A percentile compares a stretch with the other conserved stretches of the same genome.
phyloP scores from a whole-genome alignment of 2,329 filamentous ascomycete species.

The Coniochaeta ligniaria region DNA sequence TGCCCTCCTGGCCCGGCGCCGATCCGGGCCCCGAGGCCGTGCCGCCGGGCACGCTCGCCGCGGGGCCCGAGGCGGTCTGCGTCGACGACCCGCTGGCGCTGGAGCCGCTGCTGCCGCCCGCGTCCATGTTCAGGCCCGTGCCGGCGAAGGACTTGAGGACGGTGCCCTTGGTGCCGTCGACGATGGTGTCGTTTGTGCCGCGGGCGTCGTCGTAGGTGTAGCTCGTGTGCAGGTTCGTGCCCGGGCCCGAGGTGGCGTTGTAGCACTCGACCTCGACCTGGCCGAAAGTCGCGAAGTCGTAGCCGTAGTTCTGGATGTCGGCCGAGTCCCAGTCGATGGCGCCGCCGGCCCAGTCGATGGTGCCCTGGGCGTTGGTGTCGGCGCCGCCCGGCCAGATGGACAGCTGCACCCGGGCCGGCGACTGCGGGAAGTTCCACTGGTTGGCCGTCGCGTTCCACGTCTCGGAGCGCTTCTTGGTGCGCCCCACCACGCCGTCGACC shows the following conservation, averaged over 20 bases:
- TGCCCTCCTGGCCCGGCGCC: slow-evolving; percentile 13
- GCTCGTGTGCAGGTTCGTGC: slow-evolving; percentile 59
- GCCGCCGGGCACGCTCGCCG: slow-evolving; percentile 21
- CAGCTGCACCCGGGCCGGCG: slow-evolving; percentile 81
- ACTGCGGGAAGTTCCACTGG: slow-evolving; percentile 84
- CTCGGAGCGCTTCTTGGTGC: slow-evolving; percentile 65
- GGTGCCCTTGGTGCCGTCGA: slow-evolving; percentile 67
- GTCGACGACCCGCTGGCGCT: slow-evolving; percentile 7
- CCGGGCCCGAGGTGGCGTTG: slow-evolving; percentile 53
- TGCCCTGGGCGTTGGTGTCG: slow-evolving; percentile 70
- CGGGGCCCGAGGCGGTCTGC: slow-evolving; percentile 4
- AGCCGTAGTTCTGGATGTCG: slow-evolving; percentile 76
- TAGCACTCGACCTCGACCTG: slow-evolving; percentile 84
- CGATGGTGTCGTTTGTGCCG: slow-evolving; percentile 70
- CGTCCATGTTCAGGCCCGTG: slow-evolving; percentile 69
- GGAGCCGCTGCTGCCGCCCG: slow-evolving; percentile 20
- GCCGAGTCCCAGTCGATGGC: slow-evolving; percentile 76
- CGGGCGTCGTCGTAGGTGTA: slow-evolving; percentile 66
- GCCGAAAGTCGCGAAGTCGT: slow-evolving; percentile 78
- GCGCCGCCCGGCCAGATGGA: slow-evolving; percentile 95
- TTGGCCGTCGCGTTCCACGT: slow-evolving; percentile 83
- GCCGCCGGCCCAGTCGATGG: slow-evolving; percentile 87
- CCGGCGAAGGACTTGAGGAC: slow-evolving; percentile 72
- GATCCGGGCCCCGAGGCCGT: slow-evolving; percentile 3
- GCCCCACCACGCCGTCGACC: slow-evolving; percentile 72